Evolutionary conservation across 768 basidiomycete species (phyloP).

Genomic region (Dioszegia aurantiaca): DNA sequence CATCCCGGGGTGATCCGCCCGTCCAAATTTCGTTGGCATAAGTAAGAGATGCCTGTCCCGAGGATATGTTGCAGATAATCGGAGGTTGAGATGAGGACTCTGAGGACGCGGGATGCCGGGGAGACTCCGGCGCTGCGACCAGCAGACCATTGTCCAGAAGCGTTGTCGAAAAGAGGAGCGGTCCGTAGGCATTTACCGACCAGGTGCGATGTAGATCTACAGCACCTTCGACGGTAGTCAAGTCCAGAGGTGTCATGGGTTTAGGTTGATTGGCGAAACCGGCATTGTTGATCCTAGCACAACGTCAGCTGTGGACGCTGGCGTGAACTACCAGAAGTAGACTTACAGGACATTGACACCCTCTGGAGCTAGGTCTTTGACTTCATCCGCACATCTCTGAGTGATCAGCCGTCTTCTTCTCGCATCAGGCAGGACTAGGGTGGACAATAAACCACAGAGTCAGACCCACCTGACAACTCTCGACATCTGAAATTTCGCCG

Average conservation of each 20-base stretch:
- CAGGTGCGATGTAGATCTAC: slow-evolving; percentile 15
- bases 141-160: slow-evolving; percentile 17
- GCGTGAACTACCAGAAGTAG: not conserved
- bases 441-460: not conserved
- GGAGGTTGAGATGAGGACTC: slow-evolving; percentile 2
- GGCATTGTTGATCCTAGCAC: slow-evolving; percentile 20
- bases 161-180: slow-evolving; percentile 14
- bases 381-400: slow-evolving; percentile 11
- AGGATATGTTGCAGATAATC: slow-evolving; percentile 18
- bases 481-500: slow-evolving; percentile 16
- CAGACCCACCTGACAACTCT: slow-evolving; percentile 8
- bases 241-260: slow-evolving; percentile 4
- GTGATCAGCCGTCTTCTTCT: not conserved
- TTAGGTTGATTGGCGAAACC: slow-evolving; percentile 19
- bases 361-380: slow-evolving; percentile 4
- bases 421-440: too few species aligned
- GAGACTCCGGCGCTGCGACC: not conserved
- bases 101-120: not conserved
- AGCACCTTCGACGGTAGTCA: slow-evolving; percentile 15
- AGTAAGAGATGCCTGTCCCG: slow-evolving; percentile 14
- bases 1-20: slow-evolving; percentile 19
- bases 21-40: slow-evolving; percentile 16
- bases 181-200: slow-evolving; percentile 16
- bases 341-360: slow-evolving; percentile 17
- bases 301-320: not conserved